Evolutionary conservation across 1,284 basidiomycete species (phyloP), one percentile per base, ranked within the genome.

Genomic region (Puccinia sorghi): DNA sequence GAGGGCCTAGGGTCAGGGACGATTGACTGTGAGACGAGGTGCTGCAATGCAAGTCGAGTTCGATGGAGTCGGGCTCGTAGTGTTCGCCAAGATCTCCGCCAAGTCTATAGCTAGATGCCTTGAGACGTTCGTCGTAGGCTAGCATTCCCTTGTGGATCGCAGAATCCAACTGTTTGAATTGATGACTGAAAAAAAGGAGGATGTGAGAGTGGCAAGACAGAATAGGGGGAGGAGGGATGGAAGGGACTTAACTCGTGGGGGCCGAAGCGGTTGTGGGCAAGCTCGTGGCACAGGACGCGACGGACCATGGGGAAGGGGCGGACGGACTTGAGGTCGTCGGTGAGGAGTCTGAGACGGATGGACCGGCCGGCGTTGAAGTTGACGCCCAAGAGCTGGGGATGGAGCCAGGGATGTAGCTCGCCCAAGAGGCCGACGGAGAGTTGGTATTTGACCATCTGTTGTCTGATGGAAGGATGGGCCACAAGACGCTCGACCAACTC

Each of bases 281-380:
- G 41, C 46, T 74, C 72, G 59, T 74, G 72, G 57, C 72, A 50
- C 32, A 74, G 46, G 7, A 74, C 72, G n/a, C 72, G 64, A 52
- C 72, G 46, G 41, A 74, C 72, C 43, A 74, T 64, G 6, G 56
- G 32, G 46, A 63, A 74, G 7, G 72, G 61, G 17, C 72, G 41
- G 8, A 74, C 57, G 6, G 57, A 61, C 8, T 74, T 48, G 37
- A 74, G 57, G n/a, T 64, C 57, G 46, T 74, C 72, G 20, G 72
- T 74, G 7, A 74, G 59, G 22, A 74, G 46, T 27, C 72, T 64
- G 15, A 74, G 59, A 17, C 48, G 54, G 41, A 74, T 74, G 20
- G 43, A 52, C 46, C 64, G 72, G 13, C 72, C 72, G n/a, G 43
- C 41, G 27, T 74, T 74, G 15, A 50, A 13, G 27, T 74, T 74